These are phyloP conservation scores for Epichloe festucae DNA, from an alignment of 2,329 filamentous ascomycete genomes.

Conservation along the genomic window DNA sequence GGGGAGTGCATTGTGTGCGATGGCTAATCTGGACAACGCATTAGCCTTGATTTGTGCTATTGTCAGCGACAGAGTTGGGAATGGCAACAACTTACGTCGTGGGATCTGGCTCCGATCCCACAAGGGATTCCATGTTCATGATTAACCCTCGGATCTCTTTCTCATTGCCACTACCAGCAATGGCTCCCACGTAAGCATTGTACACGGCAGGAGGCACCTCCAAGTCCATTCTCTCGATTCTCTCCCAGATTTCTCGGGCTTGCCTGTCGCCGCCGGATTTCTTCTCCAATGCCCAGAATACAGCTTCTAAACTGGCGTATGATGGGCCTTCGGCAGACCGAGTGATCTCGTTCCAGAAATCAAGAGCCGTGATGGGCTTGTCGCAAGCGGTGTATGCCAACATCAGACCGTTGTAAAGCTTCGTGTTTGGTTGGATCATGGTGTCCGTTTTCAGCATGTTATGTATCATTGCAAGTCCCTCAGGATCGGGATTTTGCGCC, in stretches of 20 bases:
- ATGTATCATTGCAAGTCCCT: conserved; percentile 63
- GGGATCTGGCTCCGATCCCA: conserved; percentile 53
- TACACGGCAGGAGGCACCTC: conserved; percentile 63
- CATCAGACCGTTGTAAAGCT: conserved; percentile 74
- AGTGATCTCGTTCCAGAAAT: conserved; percentile 78
- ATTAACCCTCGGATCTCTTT: conserved; percentile 56
- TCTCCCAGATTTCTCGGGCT: conserved; percentile 57
- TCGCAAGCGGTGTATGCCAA: conserved; percentile 65
- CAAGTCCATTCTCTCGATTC: conserved; percentile 62
- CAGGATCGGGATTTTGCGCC: conserved; percentile 36
- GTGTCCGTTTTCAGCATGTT: conserved; percentile 92
- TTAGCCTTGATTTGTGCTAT: neutral
- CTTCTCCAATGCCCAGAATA: conserved; percentile 66
- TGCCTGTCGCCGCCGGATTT: conserved; percentile 42
- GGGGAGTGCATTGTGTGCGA: conserved; percentile 62
- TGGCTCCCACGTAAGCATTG: conserved; percentile 60
- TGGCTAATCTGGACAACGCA: conserved; percentile 45
- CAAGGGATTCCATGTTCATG: conserved; percentile 50
- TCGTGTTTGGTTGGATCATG: conserved; percentile 63
- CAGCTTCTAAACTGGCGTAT: conserved; percentile 66
- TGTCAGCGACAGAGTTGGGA: neutral
- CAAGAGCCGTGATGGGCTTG: conserved; percentile 51
- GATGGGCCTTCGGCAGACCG: conserved; percentile 74
- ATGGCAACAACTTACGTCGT: conserved; percentile 49
- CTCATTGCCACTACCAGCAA: conserved; percentile 60